Evolutionary conservation across 192 early-diverging fungal genomes (phyloP).

Genomic region (Diversispora epigaea): DNA sequence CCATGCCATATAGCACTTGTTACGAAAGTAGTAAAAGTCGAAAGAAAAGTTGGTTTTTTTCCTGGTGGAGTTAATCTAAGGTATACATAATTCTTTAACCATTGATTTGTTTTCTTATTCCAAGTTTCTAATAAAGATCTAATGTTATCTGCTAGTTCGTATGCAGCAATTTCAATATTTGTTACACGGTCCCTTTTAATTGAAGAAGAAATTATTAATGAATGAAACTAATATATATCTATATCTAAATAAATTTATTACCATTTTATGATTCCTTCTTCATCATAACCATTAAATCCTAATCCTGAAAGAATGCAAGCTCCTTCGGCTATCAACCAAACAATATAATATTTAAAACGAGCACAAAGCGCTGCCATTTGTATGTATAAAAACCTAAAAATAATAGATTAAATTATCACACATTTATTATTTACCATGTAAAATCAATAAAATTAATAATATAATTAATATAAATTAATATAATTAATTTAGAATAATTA

Average conservation of each 20-base stretch:
- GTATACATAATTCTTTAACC: slow-evolving; percentile 88
- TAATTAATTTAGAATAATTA: not conserved
- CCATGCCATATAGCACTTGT: slow-evolving; percentile 96
- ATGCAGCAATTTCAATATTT: slow-evolving; percentile 71
- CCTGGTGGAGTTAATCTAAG: slow-evolving; percentile 56
- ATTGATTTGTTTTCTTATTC: slow-evolving; percentile 88
- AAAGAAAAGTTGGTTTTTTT: slow-evolving; percentile 52
- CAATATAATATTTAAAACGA: slow-evolving; percentile 82
- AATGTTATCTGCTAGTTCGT: slow-evolving; percentile 77
- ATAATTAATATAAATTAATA: not conserved
- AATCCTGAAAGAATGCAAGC: slow-evolving; percentile 81
- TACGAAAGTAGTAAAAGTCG: slow-evolving; percentile 76
- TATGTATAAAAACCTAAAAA: slow-evolving; percentile 56
- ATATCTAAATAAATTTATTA: slow-evolving; percentile 32
- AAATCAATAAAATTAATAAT: not conserved
- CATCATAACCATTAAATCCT: slow-evolving; percentile 72
- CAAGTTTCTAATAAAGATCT: slow-evolving; percentile 78
- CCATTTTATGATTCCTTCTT: slow-evolving; percentile 61
- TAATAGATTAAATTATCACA: not conserved
- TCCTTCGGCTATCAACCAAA: slow-evolving; percentile 89
- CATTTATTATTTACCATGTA: too few relatives aligned
- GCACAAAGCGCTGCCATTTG: slow-evolving; percentile 59
- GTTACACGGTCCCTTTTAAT: slow-evolving; percentile 50
- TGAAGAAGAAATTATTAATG: not conserved
- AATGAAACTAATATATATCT: too few relatives aligned